Evolutionary conservation across 371 early-diverging fungal genomes (phyloP), one percentile per base, ranked within the genome.

Genomic region (Syncephalastrum sp.): DNA sequence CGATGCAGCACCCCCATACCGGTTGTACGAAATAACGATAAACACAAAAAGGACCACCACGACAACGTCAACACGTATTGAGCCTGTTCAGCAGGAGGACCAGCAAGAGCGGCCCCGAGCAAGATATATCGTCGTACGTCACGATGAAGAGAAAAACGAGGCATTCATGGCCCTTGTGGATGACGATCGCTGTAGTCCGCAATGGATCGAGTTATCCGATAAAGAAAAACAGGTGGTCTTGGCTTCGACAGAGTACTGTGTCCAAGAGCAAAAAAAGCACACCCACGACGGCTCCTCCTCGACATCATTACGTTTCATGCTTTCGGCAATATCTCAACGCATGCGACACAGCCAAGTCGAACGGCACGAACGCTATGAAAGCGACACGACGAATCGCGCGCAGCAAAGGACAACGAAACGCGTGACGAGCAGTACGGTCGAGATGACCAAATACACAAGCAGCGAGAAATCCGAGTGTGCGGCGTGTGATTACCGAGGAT

Each of bases 311-410:
- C 60, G 64, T 6, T 70, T 83, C 41, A 70, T 83, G 72, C 63
- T 83, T 4, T 75, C 82, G 13, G 76, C 82, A 14, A 70, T 82
- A 13, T 79, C 82, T 1, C 74, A 77, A 54, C 77, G 72, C 50
- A 62, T 83, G 25, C 66, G 77, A 24, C 67, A 70, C 42, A 81
- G 74, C 41, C 70, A 72, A 47, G 50, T 70, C 0, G 72, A 74
- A 42, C 65, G 73, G 8, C 66, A 69, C 45, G 67, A 67, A 45
- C 57, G 57, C 5, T 74, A 68, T 19, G 62, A 47, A 47, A 33
- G 33, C 53, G 47, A 21, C 49, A 48, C 16, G 21, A 38, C 4
- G 42, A 50, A 12, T 33, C 5, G 2, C 38, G 38, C 38, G 0
- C 38, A 33, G 38, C 38, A 33, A 10, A 33, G 8, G 38, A 33